Evolutionary conservation across 805 yeast species (phyloP), one percentile per base, ranked within the genome.

Genomic region (Metschnikowia peoriensis): DNA sequence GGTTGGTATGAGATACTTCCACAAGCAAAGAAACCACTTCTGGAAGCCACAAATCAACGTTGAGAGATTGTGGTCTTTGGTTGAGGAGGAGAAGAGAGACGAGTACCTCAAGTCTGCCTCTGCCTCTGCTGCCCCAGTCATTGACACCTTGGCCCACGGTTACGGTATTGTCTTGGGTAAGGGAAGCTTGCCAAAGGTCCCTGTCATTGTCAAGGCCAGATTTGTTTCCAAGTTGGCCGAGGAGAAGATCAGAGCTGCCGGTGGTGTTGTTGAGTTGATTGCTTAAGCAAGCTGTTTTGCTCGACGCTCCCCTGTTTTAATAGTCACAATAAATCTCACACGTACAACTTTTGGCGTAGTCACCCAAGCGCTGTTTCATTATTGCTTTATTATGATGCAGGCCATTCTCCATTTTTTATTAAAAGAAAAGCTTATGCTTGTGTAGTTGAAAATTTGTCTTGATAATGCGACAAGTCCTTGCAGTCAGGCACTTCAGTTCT

Each of bases 1-100:
- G 85, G 98, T 94, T 77, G 99, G 99, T 92, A 93, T 93, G 97
- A 90, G 99, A 88, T 87, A 88, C 87, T 93, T 86, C 97, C 97
- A 90, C 90, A 85, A 88, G 79, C 96, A 89, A 82, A 82, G 80
- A 73, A 82, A 80, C 83, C 97, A 89, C 75, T 86, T 85, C 91
- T 94, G 99, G 99, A 87, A 82, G 80, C 99, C 99, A 80, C 89
- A 88, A 70, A 82, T 94, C 79, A 94, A 94, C 93, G 83, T 94
- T 77, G 98, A 94, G 85, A 90, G 89, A 81, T 88, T 94, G 78
- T 94, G 99, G 99, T 83, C 97, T 69, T 86, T 94, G 74, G 87
- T 94, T 72, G 94, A 92, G 70, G 86, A 83, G 72, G 96, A 88
- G 72, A 84, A 89, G 85, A 91, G 94, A 80, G 98, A 93, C 70